Base-by-base conservation (phyloP, 2,329 filamentous ascomycete species). In the Didymella glomerata region DNA sequence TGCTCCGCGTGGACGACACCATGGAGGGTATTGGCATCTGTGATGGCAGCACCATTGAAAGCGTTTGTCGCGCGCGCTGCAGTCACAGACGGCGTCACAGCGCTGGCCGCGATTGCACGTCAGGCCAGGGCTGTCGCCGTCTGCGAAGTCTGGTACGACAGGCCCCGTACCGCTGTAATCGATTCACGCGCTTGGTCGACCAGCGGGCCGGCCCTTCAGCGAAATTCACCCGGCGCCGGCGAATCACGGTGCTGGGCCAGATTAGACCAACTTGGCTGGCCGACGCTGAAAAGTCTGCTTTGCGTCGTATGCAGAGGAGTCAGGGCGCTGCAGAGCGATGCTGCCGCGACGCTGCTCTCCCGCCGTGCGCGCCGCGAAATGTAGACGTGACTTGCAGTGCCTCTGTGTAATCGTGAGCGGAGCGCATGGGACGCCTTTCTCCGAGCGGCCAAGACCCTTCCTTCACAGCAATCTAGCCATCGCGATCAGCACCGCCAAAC, bases 161-260 rank as follows among this genome's bases (percentile, higher is more conserved):
- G 64, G 60, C 59, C 63, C 66, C 64, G 68, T 64, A 54, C 67
- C 63, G 63, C 67, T 57, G 54, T 59, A 65, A 67, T 67, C 69
- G 65, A 68, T 65, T 44, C 41, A 25, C 41, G 66, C 57, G 44
- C 53, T 55, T 68, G 67, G 63, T 58, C 63, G 52, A 58, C 66
- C 48, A 56, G 72, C 72, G 72, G 72, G 62, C 71, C 73, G 72
- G 68, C 64, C 71, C 73, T 70, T 60, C 52, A 66, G 61, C 68
- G 50, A 69, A 57, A 63, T 68, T 63, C 59, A 13, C 20, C 20
- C 38, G 38, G 18, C 38, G 18, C 38, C 38, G 38, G 38, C 20
- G 38, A 41, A 41, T 41, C 38, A 41, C 38, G 38, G 11, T 24
- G n/a, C 38, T 41, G 38, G 20, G 10, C 38, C 38, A 14, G 11